These are phyloP conservation scores for Ustilago sp. DNA, from an alignment of 1,284 basidiomycete genomes.

Conservation along the genomic window DNA sequence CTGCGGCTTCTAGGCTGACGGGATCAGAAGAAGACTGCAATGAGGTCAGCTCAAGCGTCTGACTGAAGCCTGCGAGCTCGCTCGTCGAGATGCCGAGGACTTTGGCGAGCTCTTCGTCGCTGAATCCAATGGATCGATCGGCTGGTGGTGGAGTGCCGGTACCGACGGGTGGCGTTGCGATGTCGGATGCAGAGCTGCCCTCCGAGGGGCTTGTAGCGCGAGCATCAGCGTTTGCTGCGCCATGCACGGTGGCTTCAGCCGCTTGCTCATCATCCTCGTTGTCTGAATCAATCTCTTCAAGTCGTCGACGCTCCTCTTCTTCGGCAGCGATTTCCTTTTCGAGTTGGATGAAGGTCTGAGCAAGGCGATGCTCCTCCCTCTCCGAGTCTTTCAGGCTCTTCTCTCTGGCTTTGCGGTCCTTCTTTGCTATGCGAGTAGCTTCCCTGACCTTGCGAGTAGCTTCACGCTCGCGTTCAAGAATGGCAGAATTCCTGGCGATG, in stretches of 20 bases:
- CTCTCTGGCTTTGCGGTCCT: conserved; percentile 37
- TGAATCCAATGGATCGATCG: conserved; percentile 29
- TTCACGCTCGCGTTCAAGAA: conserved; percentile 42
- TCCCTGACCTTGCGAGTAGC: conserved; percentile 40
- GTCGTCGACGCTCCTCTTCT: conserved; percentile 35
- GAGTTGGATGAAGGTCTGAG: conserved; percentile 31
- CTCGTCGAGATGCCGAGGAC: conserved; percentile 47
- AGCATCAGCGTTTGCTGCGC: neutral
- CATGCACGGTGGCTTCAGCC: neutral
- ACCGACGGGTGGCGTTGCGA: conserved; percentile 18
- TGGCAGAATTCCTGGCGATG: conserved; percentile 32
- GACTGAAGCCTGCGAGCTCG: conserved; percentile 44
- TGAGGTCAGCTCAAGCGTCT: conserved; percentile 35
- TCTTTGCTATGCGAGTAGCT: conserved; percentile 39
- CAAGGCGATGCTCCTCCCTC: conserved; percentile 33
- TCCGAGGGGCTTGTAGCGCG: conserved; percentile 14
- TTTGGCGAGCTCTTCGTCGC: conserved; percentile 49
- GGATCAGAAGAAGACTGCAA: conserved; percentile 4
- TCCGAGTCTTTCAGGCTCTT: conserved; percentile 39
- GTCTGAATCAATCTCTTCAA: conserved; percentile 27
- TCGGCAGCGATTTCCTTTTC: conserved; percentile 42
- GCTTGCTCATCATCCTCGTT: conserved; percentile 21
- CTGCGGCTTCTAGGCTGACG: neutral
- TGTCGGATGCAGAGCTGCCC: conserved; percentile 11
- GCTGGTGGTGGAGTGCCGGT: conserved; percentile 11